A percentile compares a stretch with the other conserved stretches of the same genome.
phyloP scores from a whole-genome alignment of 1,284 basidiomycete species.

The Sanghuangporus weigelae region DNA sequence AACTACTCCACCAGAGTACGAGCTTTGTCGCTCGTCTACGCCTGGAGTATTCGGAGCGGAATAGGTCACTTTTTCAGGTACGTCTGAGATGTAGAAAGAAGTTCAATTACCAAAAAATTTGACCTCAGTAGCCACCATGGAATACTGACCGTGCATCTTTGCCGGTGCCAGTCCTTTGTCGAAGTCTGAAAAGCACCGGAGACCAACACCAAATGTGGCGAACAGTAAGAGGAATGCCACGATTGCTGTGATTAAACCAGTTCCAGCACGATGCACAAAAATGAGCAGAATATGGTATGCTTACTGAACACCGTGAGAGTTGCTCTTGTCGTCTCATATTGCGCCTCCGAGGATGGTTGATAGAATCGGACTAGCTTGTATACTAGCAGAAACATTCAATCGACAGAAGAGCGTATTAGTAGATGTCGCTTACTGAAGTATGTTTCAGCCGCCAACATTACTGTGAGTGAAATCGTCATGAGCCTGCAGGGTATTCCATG shows the following conservation, averaged over 20 bases:
- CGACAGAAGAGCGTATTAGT: constrained; percentile 41
- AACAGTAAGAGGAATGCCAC: constrained; percentile 69
- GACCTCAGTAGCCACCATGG: constrained; percentile 18
- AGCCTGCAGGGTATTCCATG: constrained; percentile 38
- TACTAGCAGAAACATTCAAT: constrained; percentile 36
- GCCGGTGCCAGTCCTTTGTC: constrained; percentile 65
- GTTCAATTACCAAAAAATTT: constrained; percentile 29
- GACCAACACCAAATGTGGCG: constrained; percentile 63
- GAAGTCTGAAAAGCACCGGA: constrained; percentile 76
- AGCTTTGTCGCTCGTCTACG: constrained; percentile 39
- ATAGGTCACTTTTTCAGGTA: constrained; percentile 44
- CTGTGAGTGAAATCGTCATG: constrained; percentile 59
- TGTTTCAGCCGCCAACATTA: constrained; percentile 71
- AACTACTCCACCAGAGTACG: constrained; percentile 9
- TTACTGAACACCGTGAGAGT: constrained; percentile 72
- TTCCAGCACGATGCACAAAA: neutral
- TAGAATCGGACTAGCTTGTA: constrained; percentile 81
- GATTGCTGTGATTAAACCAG: constrained; percentile 42
- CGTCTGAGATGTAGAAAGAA: constrained; percentile 33
- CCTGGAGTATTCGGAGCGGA: constrained; percentile 35
- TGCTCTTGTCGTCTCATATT: constrained; percentile 64
- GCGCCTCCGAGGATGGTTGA: constrained; percentile 43
- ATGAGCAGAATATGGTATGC: neutral
- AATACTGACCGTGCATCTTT: constrained; percentile 66
- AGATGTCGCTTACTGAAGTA: constrained; percentile 38